Percentiles rank a stretch among this genome's conserved stretches.
phyloP scores from a whole-genome alignment of 495 filamentous ascomycete species.

The Xylaria grammica region DNA sequence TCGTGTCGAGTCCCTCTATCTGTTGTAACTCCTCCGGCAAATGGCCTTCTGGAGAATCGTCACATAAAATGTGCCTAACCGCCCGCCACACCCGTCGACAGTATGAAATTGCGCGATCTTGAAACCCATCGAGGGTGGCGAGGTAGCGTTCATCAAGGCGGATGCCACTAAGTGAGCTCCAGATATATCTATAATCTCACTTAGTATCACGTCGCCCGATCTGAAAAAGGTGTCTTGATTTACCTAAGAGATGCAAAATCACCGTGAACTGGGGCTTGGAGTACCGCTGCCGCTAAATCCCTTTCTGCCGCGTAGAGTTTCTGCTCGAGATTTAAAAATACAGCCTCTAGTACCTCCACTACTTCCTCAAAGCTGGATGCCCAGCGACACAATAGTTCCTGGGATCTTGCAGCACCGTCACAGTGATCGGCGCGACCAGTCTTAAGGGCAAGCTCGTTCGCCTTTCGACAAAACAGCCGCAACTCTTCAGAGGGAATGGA shows the following conservation, averaged over 20 bases:
- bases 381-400: constrained; percentile 51
- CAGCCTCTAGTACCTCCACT: constrained; percentile 44
- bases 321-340: constrained; percentile 59
- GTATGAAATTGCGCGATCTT: constrained; percentile 60
- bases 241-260: constrained; percentile 70
- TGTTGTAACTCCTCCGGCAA: constrained; percentile 74
- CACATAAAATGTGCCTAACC: constrained; percentile 78
- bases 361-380: constrained; percentile 34
- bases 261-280: constrained; percentile 72
- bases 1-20: constrained; percentile 72
- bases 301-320: constrained; percentile 61
- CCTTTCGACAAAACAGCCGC: constrained; percentile 49
- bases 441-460: constrained; percentile 59
- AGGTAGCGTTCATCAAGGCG: constrained; percentile 42
- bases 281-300: constrained; percentile 64
- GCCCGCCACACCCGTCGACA: constrained; percentile 73
- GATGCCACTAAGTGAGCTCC: constrained; percentile 45
- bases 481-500: constrained; percentile 35
- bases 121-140: constrained; percentile 46
- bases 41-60: constrained; percentile 90
- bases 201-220: constrained; percentile 23
- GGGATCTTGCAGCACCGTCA: constrained; percentile 76
- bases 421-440: constrained; percentile 86
- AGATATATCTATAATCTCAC: constrained; percentile 42
- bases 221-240: constrained; percentile 8